Evolutionary conservation across 1,284 basidiomycete genomes (phyloP), one percentile per base, ranked within the genome.

Genomic region (Sanghuangporus baumii): DNA sequence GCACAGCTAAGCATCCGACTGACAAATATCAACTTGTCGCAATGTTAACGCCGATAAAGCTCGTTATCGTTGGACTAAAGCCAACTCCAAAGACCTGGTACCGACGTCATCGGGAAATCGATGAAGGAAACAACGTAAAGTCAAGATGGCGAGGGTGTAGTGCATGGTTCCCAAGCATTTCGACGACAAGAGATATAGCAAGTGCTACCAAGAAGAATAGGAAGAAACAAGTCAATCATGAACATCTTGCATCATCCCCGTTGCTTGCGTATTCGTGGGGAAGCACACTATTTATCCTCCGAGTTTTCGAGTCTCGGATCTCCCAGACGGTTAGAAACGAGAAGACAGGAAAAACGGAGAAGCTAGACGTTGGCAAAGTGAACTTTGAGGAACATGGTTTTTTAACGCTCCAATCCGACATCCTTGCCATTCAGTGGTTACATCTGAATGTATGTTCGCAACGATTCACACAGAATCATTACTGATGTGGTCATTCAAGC

Each of bases 31-130:
- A 91, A 55, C 79, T 98, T 38, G 81, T 94, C 36, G 95, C 96
- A 0, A 75, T 99, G 55, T 80, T 99, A 46, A 98, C 96, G 0
- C 87, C 93, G 0, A 82, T 87, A 26, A 99, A 99, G 71, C 77
- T 99, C 14, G 93, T 99, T 3, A 82, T 99, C 43, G 93, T 98
- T 2, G 96, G 94, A 2, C 74, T 99, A 67, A 96, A 94, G 70
- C 97, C 97, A 0, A 83, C 85, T 0, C 91, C 97, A 2, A 87
- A 92, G 69, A 99, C 96, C 0, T 98, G 96, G 94, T 92, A 92
- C 71, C 87, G 94, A 67, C 84, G 82, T 60, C 78, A 88, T 66
- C 83, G 92, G n/a, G 79, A 83, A 23, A 68, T 73, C 6, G 78
- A 81, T 36, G 82, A 81, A 57, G 78, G 77, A 16, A 74, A 72